A percentile compares a stretch with the other conserved stretches of the same genome.
These are phyloP conservation scores for Annulohypoxylon bovei DNA, from an alignment of 495 filamentous ascomycete species.

Conservation along the genomic window DNA sequence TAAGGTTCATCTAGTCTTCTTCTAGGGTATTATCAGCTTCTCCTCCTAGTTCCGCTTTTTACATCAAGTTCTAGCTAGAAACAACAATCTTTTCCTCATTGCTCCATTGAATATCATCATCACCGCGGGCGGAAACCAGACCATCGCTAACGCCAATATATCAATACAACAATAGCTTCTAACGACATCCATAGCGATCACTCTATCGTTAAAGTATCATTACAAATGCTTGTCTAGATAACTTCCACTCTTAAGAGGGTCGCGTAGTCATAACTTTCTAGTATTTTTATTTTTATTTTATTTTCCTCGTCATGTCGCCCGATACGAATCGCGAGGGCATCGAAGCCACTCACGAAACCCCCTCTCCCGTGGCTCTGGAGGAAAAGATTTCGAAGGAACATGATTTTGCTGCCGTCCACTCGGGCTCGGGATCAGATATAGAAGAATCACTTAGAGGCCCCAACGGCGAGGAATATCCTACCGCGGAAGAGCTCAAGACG, in stretches of 20 bases:
- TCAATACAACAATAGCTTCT: neutral
- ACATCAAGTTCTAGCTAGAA: neutral
- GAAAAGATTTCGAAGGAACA: slow-evolving; percentile 5
- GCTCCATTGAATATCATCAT: neutral
- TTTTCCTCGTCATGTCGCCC: slow-evolving; percentile 14
- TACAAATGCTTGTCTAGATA: slow-evolving; percentile 4
- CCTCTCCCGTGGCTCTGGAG: neutral
- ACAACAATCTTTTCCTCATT: neutral
- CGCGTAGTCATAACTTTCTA: neutral
- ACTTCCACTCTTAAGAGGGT: neutral
- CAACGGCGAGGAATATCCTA: slow-evolving; percentile 58
- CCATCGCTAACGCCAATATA: neutral
- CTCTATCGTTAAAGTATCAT: neutral
- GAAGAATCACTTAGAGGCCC: slow-evolving; percentile 39
- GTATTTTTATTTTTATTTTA: neutral
- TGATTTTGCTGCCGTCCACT: slow-evolving; percentile 15
- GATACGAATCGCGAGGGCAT: slow-evolving; percentile 22
- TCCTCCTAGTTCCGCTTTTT: neutral
- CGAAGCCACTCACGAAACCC: slow-evolving; percentile 9
- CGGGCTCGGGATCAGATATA: slow-evolving; percentile 33
- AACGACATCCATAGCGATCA: neutral
- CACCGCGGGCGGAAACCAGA: neutral
- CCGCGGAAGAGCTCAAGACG: slow-evolving; percentile 66
- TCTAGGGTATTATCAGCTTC: slow-evolving; percentile 4
- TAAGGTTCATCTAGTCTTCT: slow-evolving; percentile 20